Evolutionary conservation across 2,329 filamentous ascomycete species (phyloP).

Genomic region (Fusarium mundagurra): DNA sequence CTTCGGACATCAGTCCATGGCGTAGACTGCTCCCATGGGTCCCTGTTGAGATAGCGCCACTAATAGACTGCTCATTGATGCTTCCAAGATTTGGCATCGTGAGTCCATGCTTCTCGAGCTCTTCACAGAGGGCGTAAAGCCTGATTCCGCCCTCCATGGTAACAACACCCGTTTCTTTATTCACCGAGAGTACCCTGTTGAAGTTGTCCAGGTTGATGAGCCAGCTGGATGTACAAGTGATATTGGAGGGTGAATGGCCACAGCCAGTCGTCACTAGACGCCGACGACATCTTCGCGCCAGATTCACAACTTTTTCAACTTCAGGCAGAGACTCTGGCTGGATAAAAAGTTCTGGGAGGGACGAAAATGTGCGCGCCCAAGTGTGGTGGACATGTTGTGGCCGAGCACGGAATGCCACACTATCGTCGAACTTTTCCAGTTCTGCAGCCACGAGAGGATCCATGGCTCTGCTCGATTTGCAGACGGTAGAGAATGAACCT

Average conservation of each 20-base stretch:
- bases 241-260: conserved; percentile 88
- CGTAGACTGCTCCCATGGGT: conserved; percentile 89
- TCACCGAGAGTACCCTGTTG: conserved; percentile 75
- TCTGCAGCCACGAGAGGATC: conserved; percentile 51
- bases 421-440: conserved; percentile 47
- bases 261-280: conserved; percentile 89
- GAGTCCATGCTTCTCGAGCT: conserved; percentile 78
- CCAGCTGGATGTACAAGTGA: conserved; percentile 95
- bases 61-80: conserved; percentile 94
- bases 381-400: conserved; percentile 83
- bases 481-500: not conserved
- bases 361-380: conserved; percentile 94
- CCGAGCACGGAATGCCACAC: conserved; percentile 79
- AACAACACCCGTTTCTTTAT: conserved; percentile 72
- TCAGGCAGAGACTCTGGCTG: conserved; percentile 82
- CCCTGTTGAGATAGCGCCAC: conserved; percentile 90
- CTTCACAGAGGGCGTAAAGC: conserved; percentile 76
- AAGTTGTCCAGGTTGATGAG: conserved; percentile 92
- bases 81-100: conserved; percentile 93
- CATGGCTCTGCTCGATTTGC: conserved; percentile 42
- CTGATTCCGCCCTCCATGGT: conserved; percentile 90
- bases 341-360: conserved; percentile 89
- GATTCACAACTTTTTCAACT: conserved; percentile 82
- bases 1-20: conserved; percentile 87
- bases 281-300: conserved; percentile 83